Base-by-base conservation (phyloP, 2,329 filamentous ascomycete species). In the Zasmidium citrigriseum region DNA sequence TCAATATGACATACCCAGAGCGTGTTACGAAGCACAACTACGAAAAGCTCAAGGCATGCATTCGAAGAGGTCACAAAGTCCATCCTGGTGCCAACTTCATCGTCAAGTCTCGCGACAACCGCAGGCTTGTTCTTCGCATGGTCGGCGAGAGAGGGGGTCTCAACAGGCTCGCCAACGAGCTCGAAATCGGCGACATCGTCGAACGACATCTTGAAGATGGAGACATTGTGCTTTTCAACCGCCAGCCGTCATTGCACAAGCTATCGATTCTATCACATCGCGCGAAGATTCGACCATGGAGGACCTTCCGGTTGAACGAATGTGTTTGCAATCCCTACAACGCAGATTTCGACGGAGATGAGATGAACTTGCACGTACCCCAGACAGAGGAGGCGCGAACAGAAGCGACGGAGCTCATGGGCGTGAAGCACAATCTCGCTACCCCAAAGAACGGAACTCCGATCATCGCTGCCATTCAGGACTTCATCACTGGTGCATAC, bases 291-390 rank as follows among this genome's bases (percentile, higher is more conserved):
- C 86, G 95, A 51, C 95, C 93, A 0, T 96, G 95, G 88, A 87
- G 93, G 74, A 99, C 95, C 0, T 98, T 99, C 73, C 89, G 95
- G 55, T 82, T 99, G 18, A 99, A 99, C 72, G 95, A 99, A 74
- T 99, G 95, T 84, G 95, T 96, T 1, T 99, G 95, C 76, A 93
- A 90, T 61, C 95, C 95, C 2, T 99, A 99, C 81, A 99, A 99
- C 68, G 95, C 95, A 56, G 95, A 99, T 84, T 99, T 99, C 67
- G 95, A 99, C 69, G 95, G 95, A 60, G 95, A 99, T 68, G 95
- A 99, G 75, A 99, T 99, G 95, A 99, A 99, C 68, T 78, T 99
- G 49, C 95, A 99, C 76, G 93, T 99, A 16, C 95, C 95, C 1
- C 95, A 99, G 73, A 98, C 95, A 0, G 95, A 99, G 77, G 95